phyloP scores from a whole-genome alignment of 371 early-diverging fungal species.

The Apophysomyces variabilis region DNA sequence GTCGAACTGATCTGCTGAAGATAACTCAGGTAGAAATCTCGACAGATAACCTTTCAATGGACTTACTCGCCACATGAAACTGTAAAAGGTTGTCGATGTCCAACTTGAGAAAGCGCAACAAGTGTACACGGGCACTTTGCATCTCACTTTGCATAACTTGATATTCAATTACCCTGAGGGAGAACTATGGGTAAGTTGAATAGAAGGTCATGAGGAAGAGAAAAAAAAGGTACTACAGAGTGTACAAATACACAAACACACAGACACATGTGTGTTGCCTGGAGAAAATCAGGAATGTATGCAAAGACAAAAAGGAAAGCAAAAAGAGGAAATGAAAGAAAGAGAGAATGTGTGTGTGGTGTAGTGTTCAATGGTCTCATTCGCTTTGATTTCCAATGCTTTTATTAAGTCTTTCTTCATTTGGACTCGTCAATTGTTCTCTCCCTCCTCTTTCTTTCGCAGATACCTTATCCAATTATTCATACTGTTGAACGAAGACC shows the following conservation, averaged over 20 bases:
- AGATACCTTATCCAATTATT: slow-evolving; percentile 88
- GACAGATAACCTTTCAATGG: neutral
- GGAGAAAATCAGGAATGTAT: neutral
- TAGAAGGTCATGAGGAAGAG: neutral
- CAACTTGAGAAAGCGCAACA: slow-evolving; percentile 63
- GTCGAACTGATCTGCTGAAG: slow-evolving; percentile 52
- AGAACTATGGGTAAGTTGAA: slow-evolving; percentile 71
- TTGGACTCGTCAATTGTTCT: slow-evolving; percentile 9
- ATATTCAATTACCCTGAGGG: slow-evolving; percentile 69
- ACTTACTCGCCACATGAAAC: neutral
- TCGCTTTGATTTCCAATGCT: slow-evolving; percentile 8
- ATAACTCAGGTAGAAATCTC: slow-evolving; percentile 43
- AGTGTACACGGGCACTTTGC: slow-evolving; percentile 69
- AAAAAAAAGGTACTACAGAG: neutral
- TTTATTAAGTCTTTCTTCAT: slow-evolving; percentile 8
- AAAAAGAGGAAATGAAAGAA: neutral
- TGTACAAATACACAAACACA: neutral
- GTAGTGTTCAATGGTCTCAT: slow-evolving; percentile 6
- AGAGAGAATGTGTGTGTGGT: neutral
- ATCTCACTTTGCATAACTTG: slow-evolving; percentile 80
- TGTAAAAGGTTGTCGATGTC: slow-evolving; percentile 63
- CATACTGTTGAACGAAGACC: slow-evolving; percentile 79
- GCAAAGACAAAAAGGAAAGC: neutral
- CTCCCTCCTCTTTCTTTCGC: slow-evolving; percentile 18
- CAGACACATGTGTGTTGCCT: neutral